phyloP scores from a whole-genome alignment of 352 stramenopile genomes.

The Globisporangium mamillatum region DNA sequence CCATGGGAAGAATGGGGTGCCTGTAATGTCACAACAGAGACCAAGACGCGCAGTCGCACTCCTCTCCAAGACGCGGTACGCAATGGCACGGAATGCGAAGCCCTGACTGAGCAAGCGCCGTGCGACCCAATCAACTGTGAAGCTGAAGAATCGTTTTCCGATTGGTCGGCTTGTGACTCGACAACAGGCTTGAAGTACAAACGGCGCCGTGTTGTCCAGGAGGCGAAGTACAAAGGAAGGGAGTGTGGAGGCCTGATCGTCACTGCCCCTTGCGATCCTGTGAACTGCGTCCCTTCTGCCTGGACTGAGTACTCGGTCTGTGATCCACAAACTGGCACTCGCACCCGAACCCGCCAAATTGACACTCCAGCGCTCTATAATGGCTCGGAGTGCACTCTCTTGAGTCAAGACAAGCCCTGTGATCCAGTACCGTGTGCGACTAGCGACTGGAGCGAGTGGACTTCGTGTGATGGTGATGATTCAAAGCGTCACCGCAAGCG shows the following conservation, averaged over 20 bases:
- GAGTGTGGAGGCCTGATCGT: conserved; percentile 27
- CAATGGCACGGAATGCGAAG: conserved; percentile 27
- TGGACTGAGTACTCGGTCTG: conserved; percentile 48
- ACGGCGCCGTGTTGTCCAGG: conserved; percentile 24
- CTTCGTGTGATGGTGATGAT: conserved; percentile 49
- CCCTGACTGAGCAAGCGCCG: conserved; percentile 25
- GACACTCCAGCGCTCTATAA: conserved; percentile 35
- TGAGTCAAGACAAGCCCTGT: conserved; percentile 44
- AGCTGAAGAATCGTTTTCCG: conserved; percentile 27
- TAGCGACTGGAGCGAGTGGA: conserved; percentile 45
- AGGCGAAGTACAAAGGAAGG: conserved; percentile 31
- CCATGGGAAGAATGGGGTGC: conserved; percentile 26
- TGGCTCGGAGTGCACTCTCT: conserved; percentile 28
- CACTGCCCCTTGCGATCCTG: conserved; percentile 40
- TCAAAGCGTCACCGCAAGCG: conserved; percentile 34
- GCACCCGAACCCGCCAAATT: conserved; percentile 33
- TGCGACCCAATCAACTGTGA: conserved; percentile 22
- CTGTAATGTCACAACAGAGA: conserved; percentile 26
- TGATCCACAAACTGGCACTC: conserved; percentile 33
- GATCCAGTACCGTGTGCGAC: conserved; percentile 42
- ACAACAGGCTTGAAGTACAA: conserved; percentile 39
- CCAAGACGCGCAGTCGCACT: conserved; percentile 25
- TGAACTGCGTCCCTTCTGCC: conserved; percentile 38
- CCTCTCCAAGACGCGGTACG: conserved; percentile 27
- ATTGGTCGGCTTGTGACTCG: conserved; percentile 41